These are phyloP conservation scores for Astragalus membranaceus DNA, from an alignment of 306 rosid genomes.

Conservation along the genomic window DNA sequence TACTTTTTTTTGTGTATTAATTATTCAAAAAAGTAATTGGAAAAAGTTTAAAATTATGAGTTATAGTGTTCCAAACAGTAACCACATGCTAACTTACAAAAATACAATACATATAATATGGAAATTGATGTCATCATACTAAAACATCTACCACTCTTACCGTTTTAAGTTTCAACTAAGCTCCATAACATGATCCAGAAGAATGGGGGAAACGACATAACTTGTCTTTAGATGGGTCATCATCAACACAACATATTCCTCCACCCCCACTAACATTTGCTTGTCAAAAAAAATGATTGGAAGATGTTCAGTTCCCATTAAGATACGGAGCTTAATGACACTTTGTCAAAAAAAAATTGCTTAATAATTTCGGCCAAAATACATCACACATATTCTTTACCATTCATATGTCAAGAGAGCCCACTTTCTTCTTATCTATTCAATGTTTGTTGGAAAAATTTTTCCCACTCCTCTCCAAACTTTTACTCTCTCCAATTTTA, in stretches of 20 bases:
- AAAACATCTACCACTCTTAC: conserved; percentile 26
- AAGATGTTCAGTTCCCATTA: too few relatives aligned
- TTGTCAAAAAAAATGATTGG: too few relatives aligned
- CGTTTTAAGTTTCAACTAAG: conserved; percentile 2
- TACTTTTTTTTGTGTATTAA: neutral
- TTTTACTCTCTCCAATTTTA: too few relatives aligned
- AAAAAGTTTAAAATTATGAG: neutral
- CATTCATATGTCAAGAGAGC: too few relatives aligned
- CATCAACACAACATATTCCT: neutral
- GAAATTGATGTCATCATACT: conserved; percentile 7
- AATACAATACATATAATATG: neutral
- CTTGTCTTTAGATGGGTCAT: conserved; percentile 24
- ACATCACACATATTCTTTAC: too few relatives aligned
- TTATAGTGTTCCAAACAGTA: neutral
- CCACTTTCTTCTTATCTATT: too few relatives aligned
- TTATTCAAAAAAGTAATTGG: neutral
- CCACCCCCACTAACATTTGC: too few relatives aligned
- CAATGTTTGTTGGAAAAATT: too few relatives aligned
- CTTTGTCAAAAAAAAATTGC: too few relatives aligned
- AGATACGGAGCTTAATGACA: too few relatives aligned
- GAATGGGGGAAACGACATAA: conserved; percentile 14
- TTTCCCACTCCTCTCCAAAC: too few relatives aligned
- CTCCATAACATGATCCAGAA: conserved; percentile 26
- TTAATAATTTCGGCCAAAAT: too few relatives aligned
- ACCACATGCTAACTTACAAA: neutral